Percentiles rank a stretch among this genome's conserved stretches.
These are phyloP conservation scores for Phytophthora europaea DNA, from an alignment of 352 stramenopile species.

Conservation along the genomic window DNA sequence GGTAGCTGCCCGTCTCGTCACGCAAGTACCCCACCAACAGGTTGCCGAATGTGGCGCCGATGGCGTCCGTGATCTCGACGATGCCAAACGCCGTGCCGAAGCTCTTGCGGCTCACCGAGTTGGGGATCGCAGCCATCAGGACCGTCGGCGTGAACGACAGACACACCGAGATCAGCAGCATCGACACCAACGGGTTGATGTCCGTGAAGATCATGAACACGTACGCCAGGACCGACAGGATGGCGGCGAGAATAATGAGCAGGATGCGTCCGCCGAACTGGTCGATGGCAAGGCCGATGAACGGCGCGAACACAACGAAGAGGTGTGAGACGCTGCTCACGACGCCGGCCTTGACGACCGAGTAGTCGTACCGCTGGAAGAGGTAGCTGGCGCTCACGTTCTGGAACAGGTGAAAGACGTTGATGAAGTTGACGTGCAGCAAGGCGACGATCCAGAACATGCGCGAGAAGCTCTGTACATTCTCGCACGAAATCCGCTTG, in stretches of 20 bases:
- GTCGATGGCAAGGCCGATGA: conserved; percentile 91
- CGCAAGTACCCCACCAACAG: conserved; percentile 87
- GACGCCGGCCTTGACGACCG: conserved; percentile 86
- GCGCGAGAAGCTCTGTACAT: conserved; percentile 75
- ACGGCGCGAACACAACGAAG: conserved; percentile 88
- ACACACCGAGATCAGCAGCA: conserved; percentile 90
- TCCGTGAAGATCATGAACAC: conserved; percentile 88
- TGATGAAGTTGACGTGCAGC: conserved; percentile 91
- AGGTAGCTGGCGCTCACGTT: conserved; percentile 92
- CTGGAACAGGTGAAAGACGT: conserved; percentile 93
- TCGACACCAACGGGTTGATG: conserved; percentile 80
- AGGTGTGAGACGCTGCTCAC: conserved; percentile 83
- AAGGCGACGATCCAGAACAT: conserved; percentile 91
- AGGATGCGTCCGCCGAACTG: conserved; percentile 89
- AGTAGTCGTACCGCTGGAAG: conserved; percentile 89
- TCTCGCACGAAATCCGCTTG: conserved; percentile 69
- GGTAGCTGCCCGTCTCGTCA: conserved; percentile 82
- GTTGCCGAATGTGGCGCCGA: conserved; percentile 87
- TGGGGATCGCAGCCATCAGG: conserved; percentile 88
- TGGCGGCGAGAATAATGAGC: conserved; percentile 74
- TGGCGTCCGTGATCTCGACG: conserved; percentile 87
- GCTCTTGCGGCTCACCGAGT: conserved; percentile 74
- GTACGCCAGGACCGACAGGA: conserved; percentile 85
- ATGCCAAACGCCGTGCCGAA: conserved; percentile 91
- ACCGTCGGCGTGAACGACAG: conserved; percentile 91